Conservation (phyloP, 768 basidiomycete genomes). For the Russula compacta region DNA sequence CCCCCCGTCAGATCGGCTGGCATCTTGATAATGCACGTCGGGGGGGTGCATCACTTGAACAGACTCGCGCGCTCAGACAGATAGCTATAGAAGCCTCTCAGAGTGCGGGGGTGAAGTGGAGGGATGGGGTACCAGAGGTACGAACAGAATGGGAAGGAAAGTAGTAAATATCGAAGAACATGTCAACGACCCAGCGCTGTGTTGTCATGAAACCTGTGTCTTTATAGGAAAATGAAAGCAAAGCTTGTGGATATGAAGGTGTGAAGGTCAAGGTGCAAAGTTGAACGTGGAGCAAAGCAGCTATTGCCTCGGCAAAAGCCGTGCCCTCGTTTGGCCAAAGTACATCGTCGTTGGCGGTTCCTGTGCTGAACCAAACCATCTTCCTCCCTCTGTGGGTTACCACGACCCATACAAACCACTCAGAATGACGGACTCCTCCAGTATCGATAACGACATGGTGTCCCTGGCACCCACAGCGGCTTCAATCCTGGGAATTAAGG, state of each 20-base stretch:
- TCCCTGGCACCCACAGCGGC: constrained; percentile 31
- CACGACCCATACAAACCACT: constrained; percentile 13
- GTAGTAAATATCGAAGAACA: background rate
- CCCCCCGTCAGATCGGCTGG: constrained; percentile 58
- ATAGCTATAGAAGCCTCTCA: constrained; percentile 46
- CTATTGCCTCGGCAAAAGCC: constrained; percentile 5
- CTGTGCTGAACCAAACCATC: constrained; percentile 1
- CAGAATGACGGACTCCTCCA: constrained; percentile 18
- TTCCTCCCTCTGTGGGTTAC: constrained; percentile 18
- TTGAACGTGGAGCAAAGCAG: background rate
- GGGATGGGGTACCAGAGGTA: constrained; percentile 40
- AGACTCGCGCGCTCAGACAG: constrained; percentile 44
- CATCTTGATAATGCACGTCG: constrained; percentile 50
- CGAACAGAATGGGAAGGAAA: background rate
- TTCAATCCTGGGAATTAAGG: constrained; percentile 54
- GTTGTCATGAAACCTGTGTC: too few relatives aligned
- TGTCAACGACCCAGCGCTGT: background rate
- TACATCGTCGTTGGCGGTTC: constrained; percentile 12
- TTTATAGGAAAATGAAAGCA: background rate
- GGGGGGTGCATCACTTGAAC: constrained; percentile 43
- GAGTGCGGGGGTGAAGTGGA: constrained; percentile 44
- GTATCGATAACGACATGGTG: constrained; percentile 5
- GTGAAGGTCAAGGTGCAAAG: background rate
- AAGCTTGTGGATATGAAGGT: background rate
- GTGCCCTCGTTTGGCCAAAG: constrained; percentile 1